Percentiles rank a stretch among this genome's conserved stretches.
These are phyloP conservation scores for Thelonectria discophora DNA, from an alignment of 2,329 filamentous ascomycete genomes.

Conservation along the genomic window DNA sequence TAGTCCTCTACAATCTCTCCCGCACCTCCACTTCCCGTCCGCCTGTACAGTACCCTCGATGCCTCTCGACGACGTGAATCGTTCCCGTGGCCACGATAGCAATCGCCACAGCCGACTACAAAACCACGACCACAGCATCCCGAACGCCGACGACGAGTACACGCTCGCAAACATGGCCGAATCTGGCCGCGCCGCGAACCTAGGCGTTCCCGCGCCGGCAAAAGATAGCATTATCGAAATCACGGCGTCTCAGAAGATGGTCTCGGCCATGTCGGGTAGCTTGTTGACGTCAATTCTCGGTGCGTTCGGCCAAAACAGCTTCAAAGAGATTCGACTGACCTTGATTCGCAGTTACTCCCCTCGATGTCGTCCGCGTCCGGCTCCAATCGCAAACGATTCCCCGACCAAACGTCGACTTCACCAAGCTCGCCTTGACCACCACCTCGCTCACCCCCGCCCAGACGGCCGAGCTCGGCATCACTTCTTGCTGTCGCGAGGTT, in stretches of 20 bases:
- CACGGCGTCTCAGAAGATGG: conserved; percentile 89
- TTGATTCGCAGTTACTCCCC: conserved; percentile 76
- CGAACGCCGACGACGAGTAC: conserved; percentile 42
- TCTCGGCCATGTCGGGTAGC: conserved; percentile 91
- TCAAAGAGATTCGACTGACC: conserved; percentile 17
- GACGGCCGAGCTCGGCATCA: conserved; percentile 84
- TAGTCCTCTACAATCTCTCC: conserved; percentile 15
- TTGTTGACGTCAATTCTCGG: conserved; percentile 88
- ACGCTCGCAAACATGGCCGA: conserved; percentile 43
- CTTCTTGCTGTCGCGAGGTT: conserved; percentile 94
- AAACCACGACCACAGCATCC: conserved; percentile 17
- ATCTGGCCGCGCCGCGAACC: not conserved
- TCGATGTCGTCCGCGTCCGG: conserved; percentile 95
- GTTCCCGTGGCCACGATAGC: conserved; percentile 34
- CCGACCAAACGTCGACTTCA: conserved; percentile 61
- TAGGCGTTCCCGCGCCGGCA: not conserved
- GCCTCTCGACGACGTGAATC: conserved; percentile 36
- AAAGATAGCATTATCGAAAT: conserved; percentile 67
- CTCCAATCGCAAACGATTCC: conserved; percentile 80
- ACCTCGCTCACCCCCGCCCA: conserved; percentile 74
- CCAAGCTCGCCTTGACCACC: conserved; percentile 64
- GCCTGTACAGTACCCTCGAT: conserved; percentile 27
- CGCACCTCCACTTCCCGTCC: conserved; percentile 3
- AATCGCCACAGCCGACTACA: conserved; percentile 20
- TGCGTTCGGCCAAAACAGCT: conserved; percentile 54